Percentiles rank a stretch among this genome's conserved stretches.
These are phyloP conservation scores for Pisolithus orientalis DNA, from an alignment of 768 basidiomycete genomes.

Conservation along the genomic window DNA sequence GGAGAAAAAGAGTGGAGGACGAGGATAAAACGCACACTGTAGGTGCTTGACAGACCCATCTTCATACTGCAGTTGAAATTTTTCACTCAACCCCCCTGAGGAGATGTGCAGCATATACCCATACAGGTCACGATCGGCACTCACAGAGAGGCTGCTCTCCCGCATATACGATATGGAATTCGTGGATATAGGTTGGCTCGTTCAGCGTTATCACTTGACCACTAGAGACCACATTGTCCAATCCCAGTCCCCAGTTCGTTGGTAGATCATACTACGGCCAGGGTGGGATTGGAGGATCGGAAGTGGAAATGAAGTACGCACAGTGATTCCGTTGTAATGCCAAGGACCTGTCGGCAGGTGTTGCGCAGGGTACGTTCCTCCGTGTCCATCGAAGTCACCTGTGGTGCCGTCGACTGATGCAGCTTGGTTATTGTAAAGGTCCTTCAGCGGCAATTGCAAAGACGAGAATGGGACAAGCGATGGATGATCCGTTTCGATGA, in stretches of 20 bases:
- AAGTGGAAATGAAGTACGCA: slow-evolving; percentile 9
- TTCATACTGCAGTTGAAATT: slow-evolving; percentile 32
- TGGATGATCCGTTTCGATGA: slow-evolving; percentile 7
- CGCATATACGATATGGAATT: slow-evolving; percentile 44
- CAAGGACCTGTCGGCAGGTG: slow-evolving; percentile 35
- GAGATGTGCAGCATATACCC: too few relatives aligned
- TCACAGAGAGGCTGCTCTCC: slow-evolving; percentile 33
- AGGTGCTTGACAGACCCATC: slow-evolving; percentile 31
- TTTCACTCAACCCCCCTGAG: slow-evolving; percentile 27
- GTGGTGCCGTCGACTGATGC: slow-evolving; percentile 32
- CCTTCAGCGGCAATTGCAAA: slow-evolving; percentile 20
- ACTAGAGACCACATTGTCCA: slow-evolving; percentile 41
- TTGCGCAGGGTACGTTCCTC: slow-evolving; percentile 35
- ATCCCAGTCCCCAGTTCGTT: slow-evolving; percentile 30
- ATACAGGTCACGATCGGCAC: slow-evolving; percentile 1
- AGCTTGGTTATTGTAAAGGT: slow-evolving; percentile 37
- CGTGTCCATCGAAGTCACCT: slow-evolving; percentile 35
- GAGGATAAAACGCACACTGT: slow-evolving; percentile 23
- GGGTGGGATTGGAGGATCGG: neutral
- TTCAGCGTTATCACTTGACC: slow-evolving; percentile 35
- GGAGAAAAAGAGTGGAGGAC: neutral
- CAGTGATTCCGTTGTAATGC: slow-evolving; percentile 35
- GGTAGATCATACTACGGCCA: slow-evolving; percentile 39
- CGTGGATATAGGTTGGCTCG: slow-evolving; percentile 33
- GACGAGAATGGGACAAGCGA: slow-evolving; percentile 28